These are phyloP conservation scores for Scleroderma bovista DNA, from an alignment of 768 basidiomycete genomes.

Conservation along the genomic window DNA sequence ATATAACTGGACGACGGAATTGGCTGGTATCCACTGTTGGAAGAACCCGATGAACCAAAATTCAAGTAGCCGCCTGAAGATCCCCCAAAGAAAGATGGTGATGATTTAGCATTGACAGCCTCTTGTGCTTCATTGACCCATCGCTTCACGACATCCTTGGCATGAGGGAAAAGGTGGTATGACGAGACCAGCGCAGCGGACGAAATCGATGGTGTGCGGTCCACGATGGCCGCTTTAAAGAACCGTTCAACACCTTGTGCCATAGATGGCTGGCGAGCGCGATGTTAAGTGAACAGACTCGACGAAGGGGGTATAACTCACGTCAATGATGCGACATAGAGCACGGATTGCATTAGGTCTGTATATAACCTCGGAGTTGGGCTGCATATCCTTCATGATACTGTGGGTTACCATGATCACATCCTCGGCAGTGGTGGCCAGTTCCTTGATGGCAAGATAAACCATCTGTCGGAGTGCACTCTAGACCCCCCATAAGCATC, in stretches of 20 bases:
- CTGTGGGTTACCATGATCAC: constrained; percentile 99
- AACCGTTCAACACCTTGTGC: constrained; percentile 97
- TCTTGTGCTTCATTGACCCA: constrained; percentile 99
- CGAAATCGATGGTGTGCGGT: constrained; percentile 91
- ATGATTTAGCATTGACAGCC: constrained; percentile 85
- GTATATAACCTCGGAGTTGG: constrained; percentile 97
- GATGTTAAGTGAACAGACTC: constrained; percentile 37
- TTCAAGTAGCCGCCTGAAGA: constrained; percentile 63
- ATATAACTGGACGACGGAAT: constrained; percentile 88
- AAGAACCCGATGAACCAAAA: constrained; percentile 52
- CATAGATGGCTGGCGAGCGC: constrained; percentile 81
- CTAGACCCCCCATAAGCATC: constrained; percentile 36
- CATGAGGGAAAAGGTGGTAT: constrained; percentile 90
- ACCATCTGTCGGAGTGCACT: constrained; percentile 95
- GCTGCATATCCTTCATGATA: constrained; percentile 99
- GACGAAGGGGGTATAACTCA: constrained; percentile 36
- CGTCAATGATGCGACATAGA: constrained; percentile 94
- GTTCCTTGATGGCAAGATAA: constrained; percentile 97
- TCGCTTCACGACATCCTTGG: constrained; percentile 94
- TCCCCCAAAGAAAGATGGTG: constrained; percentile 59
- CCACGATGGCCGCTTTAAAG: constrained; percentile 99
- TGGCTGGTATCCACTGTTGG: constrained; percentile 63
- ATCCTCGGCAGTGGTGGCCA: constrained; percentile 93
- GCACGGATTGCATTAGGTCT: constrained; percentile 96
- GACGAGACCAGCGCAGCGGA: constrained; percentile 96